Evolutionary conservation across 352 stramenopile species (phyloP), one percentile per base, ranked within the genome.

Genomic region (Phytophthora nicotianae): DNA sequence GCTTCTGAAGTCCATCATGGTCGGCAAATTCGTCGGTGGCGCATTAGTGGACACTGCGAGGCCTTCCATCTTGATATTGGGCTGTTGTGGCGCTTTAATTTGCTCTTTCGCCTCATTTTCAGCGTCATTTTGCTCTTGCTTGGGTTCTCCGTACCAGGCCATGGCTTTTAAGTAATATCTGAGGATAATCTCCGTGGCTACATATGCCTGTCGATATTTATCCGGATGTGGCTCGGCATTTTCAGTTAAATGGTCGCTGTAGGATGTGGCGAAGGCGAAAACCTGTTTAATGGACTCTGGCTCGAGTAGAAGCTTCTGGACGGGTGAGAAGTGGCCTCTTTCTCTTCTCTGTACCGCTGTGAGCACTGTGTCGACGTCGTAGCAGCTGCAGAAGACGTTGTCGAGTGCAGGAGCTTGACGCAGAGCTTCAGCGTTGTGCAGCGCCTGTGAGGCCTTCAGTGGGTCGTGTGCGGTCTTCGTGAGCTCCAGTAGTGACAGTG

Each of bases 341-440:
- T 92, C 81, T 58, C 79, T 71, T 4, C 80, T 73, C 52, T 89
- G 81, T 27, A 92, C 68, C 2, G 81, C 79, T 9, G 69, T 51
- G 4, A 91, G 58, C 52, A 93, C 80, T 1, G 79, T 93, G 27
- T 91, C 81, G 9, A 79, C 68, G 42, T 91, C 81, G 62, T 93
- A 93, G 58, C 80, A 91, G 10, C 74, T 74, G 56, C 84, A 93
- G 55, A 93, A 93, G 20, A 93, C 75, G 52, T 91, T 93, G 51
- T 81, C 72, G 5, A 93, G 73, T 8, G 75, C 55, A 29, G 77
- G 60, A 19, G 84, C 75, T 26, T 85, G 77, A n/a, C 82, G 74
- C 42, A 93, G 49, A 21, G 74, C 79, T 58, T 91, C 82, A 2
- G 76, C 85, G 52, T 91, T 89, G 66, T 93, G 84, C 24, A 91